Evolutionary conservation across 345 rosid species (phyloP), one percentile per base, ranked within the genome.

Genomic region (Streptanthus diversifolius): DNA sequence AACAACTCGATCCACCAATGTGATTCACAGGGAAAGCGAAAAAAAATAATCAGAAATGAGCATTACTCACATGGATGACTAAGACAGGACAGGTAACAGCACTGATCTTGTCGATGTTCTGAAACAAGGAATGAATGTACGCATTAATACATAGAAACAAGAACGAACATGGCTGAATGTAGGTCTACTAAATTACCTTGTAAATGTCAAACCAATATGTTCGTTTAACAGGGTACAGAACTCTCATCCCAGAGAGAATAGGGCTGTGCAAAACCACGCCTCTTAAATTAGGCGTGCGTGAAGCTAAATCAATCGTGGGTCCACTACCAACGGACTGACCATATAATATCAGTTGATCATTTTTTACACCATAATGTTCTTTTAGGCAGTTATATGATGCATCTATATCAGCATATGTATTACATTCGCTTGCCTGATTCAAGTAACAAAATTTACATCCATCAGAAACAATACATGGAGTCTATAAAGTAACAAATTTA

Each of bases 261-360:
- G 99, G 96, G 80, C 99, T 95, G 59, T 95, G 99, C 68, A 91
- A 82, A 74, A 91, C 91, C 59, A 91, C 91, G 0, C 91, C 97
- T 80, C 95, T 85, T 76, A 95, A 80, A 79, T 85, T 84, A 70
- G 95, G 83, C 35, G 88, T 70, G 7, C 93, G 95, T 0, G 97
- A 91, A 61, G 97, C 96, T 0, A 95, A 89, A 81, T 95, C 99
- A 72, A 91, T 82, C 2, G 99, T 95, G 0, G 97, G 99, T 67
- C 99, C 99, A 71, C 96, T 91, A 57, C 99, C 99, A 63, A 95
- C 99, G 68, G 99, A 95, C 77, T 95, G 99, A 24, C 99, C 99
- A 52, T 89, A 95, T 61, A 91, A 74, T 78, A 95, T 95, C 69
- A 91, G 72, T 67, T 91, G 89, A 51, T 95, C 99, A 73, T 95